Base-by-base conservation (phyloP, 768 basidiomycete species). In the Polyporus arcularius region DNA sequence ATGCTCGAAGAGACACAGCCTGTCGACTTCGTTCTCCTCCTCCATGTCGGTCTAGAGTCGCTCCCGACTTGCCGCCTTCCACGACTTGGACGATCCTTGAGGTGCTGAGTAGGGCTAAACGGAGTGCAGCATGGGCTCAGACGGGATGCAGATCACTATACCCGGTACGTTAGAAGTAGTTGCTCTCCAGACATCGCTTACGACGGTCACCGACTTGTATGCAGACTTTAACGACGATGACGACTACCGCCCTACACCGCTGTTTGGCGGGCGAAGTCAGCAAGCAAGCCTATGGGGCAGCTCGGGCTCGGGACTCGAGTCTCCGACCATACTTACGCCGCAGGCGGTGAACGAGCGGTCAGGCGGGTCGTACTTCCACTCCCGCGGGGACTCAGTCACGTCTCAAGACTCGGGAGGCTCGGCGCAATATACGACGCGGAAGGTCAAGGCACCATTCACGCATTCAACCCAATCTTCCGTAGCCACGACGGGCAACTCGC, bases 201-300 rank as follows among this genome's bases (percentile, higher is more conserved):
- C 28, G 31, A 15, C 31, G 4, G 21, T 14, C 42, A 48, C 28
- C 12, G 9, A 12, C 8, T 28, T 48, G 46, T 21, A 11, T 28
- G 47, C 67, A 94, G 92, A 91, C 71, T 88, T 94, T 74, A 88
- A 87, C 67, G 90, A 88, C 65, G 90, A 92, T 65, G 89, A 90
- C 63, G 87, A 90, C 66, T 65, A 81, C 60, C 72, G 74, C 52
- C 79, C 82, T 3, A 84, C 89, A 18, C 77, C 82, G 21, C 84
- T 89, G 2, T 92, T 93, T 74, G 88, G 89, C 56, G 88, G 88
- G 55, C 85, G 89, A 82, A 54, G 64, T 32, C 77, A 77, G 38
- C 74, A 72, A 43, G 72, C 75, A 11, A 71, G 72, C 40, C 55
- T 67, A 57, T 72, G 67, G 72, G 75, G 67, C 12, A 63, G 65